Percentiles rank a stretch among this genome's conserved stretches.
Conservation (phyloP, 2,329 filamentous ascomycete species). For the Capronia epimyces region DNA sequence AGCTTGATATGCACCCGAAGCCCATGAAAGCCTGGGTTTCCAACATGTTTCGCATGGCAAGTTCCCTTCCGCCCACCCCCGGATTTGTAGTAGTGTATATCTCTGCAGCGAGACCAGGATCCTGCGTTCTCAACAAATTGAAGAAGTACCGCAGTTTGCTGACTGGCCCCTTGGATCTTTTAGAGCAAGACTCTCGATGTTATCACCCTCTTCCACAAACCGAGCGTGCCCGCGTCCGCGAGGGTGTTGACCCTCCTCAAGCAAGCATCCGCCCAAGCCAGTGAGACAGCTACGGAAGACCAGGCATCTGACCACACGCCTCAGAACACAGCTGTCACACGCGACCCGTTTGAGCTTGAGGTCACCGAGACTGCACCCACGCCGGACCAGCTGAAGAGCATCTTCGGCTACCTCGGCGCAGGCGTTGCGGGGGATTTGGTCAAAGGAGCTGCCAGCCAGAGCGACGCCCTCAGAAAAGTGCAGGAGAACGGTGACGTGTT, state of each 20-base stretch:
- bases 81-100: neutral
- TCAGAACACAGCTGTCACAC: conserved; percentile 53
- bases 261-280: conserved; percentile 66
- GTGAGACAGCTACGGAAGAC: conserved; percentile 64
- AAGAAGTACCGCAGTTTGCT: neutral
- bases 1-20: conserved; percentile 20
- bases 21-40: conserved; percentile 20
- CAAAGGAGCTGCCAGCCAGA: conserved; percentile 64
- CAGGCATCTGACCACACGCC: conserved; percentile 62
- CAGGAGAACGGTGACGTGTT: conserved; percentile 65
- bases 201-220: conserved; percentile 92
- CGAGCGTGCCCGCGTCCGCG: conserved; percentile 64
- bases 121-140: neutral
- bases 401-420: conserved; percentile 72
- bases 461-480: conserved; percentile 74
- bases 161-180: neutral
- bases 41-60: conserved; percentile 25
- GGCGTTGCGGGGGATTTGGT: conserved; percentile 61
- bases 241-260: conserved; percentile 73
- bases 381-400: conserved; percentile 71
- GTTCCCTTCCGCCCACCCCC: neutral
- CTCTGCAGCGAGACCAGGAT: neutral
- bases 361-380: conserved; percentile 78
- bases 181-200: conserved; percentile 80
- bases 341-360: conserved; percentile 76